Evolutionary conservation across 306 rosid species (phyloP).

Genomic region (Dryas drummondii): DNA sequence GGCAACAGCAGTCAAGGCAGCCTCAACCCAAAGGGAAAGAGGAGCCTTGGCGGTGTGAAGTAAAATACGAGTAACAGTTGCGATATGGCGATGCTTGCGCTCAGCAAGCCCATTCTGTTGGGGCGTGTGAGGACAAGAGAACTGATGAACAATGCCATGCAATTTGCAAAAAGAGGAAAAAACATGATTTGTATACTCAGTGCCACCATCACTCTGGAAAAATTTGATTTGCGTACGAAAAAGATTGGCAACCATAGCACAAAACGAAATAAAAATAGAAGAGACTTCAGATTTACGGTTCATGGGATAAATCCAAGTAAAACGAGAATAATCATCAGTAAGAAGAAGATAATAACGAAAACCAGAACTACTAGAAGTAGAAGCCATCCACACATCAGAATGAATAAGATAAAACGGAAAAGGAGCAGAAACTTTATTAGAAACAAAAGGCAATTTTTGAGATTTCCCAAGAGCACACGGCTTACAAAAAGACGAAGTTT

Average conservation of each 20-base stretch:
- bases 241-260: not conserved
- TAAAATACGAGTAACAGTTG: not conserved
- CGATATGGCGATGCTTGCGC: not conserved
- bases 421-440: not conserved
- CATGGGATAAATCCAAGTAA: not conserved
- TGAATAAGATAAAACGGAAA: not conserved
- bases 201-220: too few species aligned
- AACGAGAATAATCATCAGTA: not conserved
- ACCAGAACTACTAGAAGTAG: not conserved
- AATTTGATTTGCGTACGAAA: too few species aligned
- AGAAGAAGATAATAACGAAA: not conserved
- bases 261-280: not conserved
- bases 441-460: not conserved
- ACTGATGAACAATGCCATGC: not conserved
- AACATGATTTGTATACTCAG: not conserved
- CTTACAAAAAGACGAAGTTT: not conserved
- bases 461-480: not conserved
- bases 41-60: not conserved
- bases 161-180: not conserved
- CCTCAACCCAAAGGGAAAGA: not conserved
- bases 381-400: not conserved
- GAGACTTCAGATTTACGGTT: not conserved
- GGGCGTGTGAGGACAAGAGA: not conserved
- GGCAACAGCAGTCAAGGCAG: not conserved
- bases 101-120: not conserved